phyloP scores from a whole-genome alignment of 2,329 filamentous ascomycete genomes.

The Botryosphaeria agaves region DNA sequence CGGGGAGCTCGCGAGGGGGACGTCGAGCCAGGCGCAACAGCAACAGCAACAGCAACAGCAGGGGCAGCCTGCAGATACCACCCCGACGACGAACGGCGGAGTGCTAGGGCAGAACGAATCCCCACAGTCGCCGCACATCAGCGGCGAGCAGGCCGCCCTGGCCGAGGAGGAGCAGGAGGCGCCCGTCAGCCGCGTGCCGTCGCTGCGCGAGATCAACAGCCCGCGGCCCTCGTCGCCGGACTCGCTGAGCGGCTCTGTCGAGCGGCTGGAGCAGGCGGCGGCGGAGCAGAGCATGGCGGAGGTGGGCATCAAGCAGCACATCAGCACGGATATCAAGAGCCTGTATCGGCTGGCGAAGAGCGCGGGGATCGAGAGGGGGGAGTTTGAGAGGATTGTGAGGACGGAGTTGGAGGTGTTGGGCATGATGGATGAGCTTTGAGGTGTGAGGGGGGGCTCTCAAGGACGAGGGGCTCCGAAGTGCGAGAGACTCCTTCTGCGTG shows the following conservation, averaged over 20 bases:
- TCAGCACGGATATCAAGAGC: slow-evolving; percentile 61
- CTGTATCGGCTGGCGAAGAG: slow-evolving; percentile 53
- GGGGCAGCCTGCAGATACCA: slow-evolving; percentile 25
- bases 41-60: slow-evolving; percentile 23
- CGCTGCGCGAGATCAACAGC: background rate
- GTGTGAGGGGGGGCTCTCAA: too few relatives aligned
- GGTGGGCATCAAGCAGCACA: slow-evolving; percentile 61
- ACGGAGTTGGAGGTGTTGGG: slow-evolving; percentile 54
- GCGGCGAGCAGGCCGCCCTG: background rate
- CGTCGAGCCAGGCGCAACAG: too few relatives aligned
- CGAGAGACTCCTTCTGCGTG: too few relatives aligned
- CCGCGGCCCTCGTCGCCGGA: slow-evolving; percentile 1
- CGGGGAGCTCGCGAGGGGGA: slow-evolving; percentile 29
- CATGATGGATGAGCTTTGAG: slow-evolving; percentile 55
- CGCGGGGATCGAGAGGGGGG: slow-evolving; percentile 54
- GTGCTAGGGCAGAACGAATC: slow-evolving; percentile 16
- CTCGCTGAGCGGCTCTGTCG: slow-evolving; percentile 27
- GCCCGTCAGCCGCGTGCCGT: background rate
- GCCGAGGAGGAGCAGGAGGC: background rate
- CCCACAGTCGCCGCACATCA: slow-evolving; percentile 6
- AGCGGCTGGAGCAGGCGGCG: slow-evolving; percentile 37
- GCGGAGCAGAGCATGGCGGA: slow-evolving; percentile 46
- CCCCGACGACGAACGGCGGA: slow-evolving; percentile 14
- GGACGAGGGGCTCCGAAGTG: too few relatives aligned
- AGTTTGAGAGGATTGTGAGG: slow-evolving; percentile 57